These are phyloP conservation scores for Fomitopsis schrenkii DNA, from an alignment of 1,284 basidiomycete genomes.

Conservation along the genomic window DNA sequence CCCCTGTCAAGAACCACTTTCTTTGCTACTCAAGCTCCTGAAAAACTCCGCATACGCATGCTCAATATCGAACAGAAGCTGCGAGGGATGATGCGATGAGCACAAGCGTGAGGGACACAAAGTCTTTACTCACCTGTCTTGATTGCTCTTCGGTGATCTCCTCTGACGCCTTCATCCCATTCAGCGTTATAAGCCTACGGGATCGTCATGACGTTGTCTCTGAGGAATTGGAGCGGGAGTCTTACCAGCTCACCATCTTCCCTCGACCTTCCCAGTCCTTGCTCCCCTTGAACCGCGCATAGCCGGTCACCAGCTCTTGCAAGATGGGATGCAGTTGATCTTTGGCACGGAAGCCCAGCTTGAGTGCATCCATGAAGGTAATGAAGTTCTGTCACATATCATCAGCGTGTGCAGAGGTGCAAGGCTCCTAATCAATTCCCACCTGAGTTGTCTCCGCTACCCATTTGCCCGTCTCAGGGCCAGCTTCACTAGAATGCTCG, in stretches of 20 bases:
- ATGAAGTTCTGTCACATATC: conserved; percentile 77
- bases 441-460: conserved; percentile 99
- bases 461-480: conserved; percentile 90
- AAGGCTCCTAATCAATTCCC: conserved; percentile 10
- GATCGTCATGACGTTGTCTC: no score
- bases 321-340: conserved; percentile 95
- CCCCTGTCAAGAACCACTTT: conserved; percentile 15
- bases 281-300: conserved; percentile 88
- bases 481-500: conserved; percentile 83
- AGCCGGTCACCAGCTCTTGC: conserved; percentile 91
- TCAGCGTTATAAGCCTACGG: conserved; percentile 89
- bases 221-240: no score
- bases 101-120: not conserved
- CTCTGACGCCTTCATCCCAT: conserved; percentile 96
- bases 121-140: conserved; percentile 59
- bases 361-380: conserved; percentile 97
- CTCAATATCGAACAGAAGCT: conserved; percentile 96
- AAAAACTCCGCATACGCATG: conserved; percentile 97
- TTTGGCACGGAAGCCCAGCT: conserved; percentile 89
- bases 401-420: not conserved
- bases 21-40: conserved; percentile 65
- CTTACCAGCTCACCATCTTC: conserved; percentile 90
- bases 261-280: conserved; percentile 94
- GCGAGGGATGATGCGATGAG: not conserved
- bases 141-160: conserved; percentile 96